phyloP scores from a whole-genome alignment of 2,329 filamentous ascomycete species.

The Podosphaera leucotricha region DNA sequence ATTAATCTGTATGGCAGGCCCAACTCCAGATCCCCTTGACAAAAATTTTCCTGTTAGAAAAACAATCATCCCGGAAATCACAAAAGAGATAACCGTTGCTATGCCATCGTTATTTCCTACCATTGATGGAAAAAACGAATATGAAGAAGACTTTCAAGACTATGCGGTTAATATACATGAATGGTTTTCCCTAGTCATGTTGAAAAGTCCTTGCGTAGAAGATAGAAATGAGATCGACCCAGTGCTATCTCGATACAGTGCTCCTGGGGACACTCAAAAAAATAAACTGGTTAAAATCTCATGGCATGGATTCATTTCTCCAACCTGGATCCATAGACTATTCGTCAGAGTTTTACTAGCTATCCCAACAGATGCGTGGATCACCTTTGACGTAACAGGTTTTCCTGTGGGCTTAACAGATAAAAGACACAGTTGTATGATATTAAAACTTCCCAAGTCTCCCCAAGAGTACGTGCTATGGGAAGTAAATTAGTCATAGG shows the following conservation, averaged over 20 bases:
- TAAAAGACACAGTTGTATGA: constrained; percentile 25
- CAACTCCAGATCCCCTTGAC: constrained; percentile 25
- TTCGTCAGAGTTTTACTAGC: constrained; percentile 23
- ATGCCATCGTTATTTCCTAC: constrained; percentile 13
- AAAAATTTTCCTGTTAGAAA: constrained; percentile 22
- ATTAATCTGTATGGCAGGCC: constrained; percentile 15
- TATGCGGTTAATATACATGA: constrained; percentile 42
- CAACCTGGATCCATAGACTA: constrained; percentile 26
- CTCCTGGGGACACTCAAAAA: constrained; percentile 20
- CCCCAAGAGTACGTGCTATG: constrained; percentile 34
- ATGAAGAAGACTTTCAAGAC: constrained; percentile 33
- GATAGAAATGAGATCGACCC: constrained; percentile 36
- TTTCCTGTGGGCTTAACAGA: constrained; percentile 24
- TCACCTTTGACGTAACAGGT: constrained; percentile 27
- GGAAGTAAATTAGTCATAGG: constrained; percentile 27
- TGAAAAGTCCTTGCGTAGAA: constrained; percentile 39
- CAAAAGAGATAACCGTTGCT: constrained; percentile 13
- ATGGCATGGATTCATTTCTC: constrained; percentile 34
- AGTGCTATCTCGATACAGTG: constrained; percentile 43
- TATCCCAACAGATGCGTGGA: constrained; percentile 27
- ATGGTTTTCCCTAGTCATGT: constrained; percentile 45
- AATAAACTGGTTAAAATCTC: constrained; percentile 24
- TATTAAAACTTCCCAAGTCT: constrained; percentile 27
- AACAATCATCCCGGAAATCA: constrained; percentile 15
- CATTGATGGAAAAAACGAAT: constrained; percentile 14